Evolutionary conservation across 2,329 filamentous ascomycete species (phyloP).

Genomic region (Thermomyces lanuginosus): DNA sequence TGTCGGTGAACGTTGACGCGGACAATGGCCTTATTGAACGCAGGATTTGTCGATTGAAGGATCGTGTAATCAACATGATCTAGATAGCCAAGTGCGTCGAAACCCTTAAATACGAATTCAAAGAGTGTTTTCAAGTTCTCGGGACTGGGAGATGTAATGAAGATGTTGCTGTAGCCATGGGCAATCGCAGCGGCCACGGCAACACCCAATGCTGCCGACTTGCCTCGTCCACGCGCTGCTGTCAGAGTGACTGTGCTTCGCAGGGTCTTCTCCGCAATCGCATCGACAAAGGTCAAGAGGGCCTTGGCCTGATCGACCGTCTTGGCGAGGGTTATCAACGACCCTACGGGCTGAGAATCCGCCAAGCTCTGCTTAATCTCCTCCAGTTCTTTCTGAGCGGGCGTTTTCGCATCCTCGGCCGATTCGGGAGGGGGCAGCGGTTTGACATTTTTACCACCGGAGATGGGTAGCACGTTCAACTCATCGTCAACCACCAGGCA

Average conservation of each 20-base stretch:
- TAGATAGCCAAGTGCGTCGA: conserved; percentile 82
- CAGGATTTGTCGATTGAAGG: conserved; percentile 92
- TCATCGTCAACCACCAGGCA: conserved; percentile 96
- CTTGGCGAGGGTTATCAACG: conserved; percentile 66
- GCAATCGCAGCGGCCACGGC: conserved; percentile 87
- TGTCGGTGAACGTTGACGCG: conserved; percentile 88
- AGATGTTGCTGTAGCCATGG: conserved; percentile 97
- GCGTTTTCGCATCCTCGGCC: conserved; percentile 54
- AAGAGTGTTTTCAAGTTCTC: conserved; percentile 98
- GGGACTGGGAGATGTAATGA: conserved; percentile 92
- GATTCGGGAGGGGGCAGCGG: conserved; percentile 60
- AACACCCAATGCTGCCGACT: conserved; percentile 88
- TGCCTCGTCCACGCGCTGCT: conserved; percentile 84
- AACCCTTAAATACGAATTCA: conserved; percentile 96
- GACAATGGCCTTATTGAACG: conserved; percentile 98
- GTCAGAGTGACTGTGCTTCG: conserved; percentile 87
- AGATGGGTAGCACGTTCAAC: conserved; percentile 91
- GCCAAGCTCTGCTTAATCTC: conserved; percentile 73
- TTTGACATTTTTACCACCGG: conserved; percentile 79
- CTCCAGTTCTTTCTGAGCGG: conserved; percentile 59
- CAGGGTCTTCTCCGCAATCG: conserved; percentile 88
- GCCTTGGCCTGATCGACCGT: conserved; percentile 95
- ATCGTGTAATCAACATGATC: conserved; percentile 97
- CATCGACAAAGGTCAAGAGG: conserved; percentile 88
- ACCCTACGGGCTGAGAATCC: conserved; percentile 73